These are phyloP conservation scores for Talaromyces wortmannii DNA, from an alignment of 495 filamentous ascomycete species.

Conservation along the genomic window DNA sequence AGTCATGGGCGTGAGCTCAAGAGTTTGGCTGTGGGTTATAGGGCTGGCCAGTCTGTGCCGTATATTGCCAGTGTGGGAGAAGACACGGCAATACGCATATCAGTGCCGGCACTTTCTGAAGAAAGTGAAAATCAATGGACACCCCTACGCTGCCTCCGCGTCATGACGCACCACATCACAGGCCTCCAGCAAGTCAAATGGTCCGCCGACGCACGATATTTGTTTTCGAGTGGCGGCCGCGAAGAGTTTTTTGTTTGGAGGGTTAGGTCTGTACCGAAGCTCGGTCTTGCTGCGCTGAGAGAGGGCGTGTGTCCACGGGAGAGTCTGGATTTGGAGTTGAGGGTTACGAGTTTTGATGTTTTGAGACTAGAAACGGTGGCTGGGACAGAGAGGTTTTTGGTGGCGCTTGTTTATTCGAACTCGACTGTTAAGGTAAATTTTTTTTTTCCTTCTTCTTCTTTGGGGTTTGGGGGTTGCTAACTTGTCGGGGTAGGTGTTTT, in stretches of 20 bases:
- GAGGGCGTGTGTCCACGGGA: slow-evolving; percentile 55
- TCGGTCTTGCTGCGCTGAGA: slow-evolving; percentile 53
- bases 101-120: neutral
- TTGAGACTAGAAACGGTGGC: slow-evolving; percentile 26
- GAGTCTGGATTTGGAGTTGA: slow-evolving; percentile 59
- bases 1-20: slow-evolving; percentile 89
- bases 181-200: slow-evolving; percentile 80
- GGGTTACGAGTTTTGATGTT: slow-evolving; percentile 69
- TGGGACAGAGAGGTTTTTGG: slow-evolving; percentile 27
- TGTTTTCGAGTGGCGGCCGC: slow-evolving; percentile 78
- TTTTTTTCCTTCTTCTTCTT: neutral
- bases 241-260: slow-evolving; percentile 90
- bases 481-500: slow-evolving; percentile 40
- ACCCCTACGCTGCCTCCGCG: slow-evolving; percentile 43
- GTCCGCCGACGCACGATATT: slow-evolving; percentile 53
- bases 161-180: slow-evolving; percentile 66
- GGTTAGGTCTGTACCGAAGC: slow-evolving; percentile 43
- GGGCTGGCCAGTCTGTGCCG: slow-evolving; percentile 6
- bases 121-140: slow-evolving; percentile 4
- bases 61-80: slow-evolving; percentile 78
- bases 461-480: neutral
- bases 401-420: slow-evolving; percentile 71
- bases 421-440: slow-evolving; percentile 57
- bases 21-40: slow-evolving; percentile 48
- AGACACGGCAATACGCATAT: slow-evolving; percentile 75